Percentiles rank a stretch among this genome's conserved stretches.
These are phyloP conservation scores for Pythium rhizo-oryzae DNA, from an alignment of 352 stramenopile genomes.

Conservation along the genomic window DNA sequence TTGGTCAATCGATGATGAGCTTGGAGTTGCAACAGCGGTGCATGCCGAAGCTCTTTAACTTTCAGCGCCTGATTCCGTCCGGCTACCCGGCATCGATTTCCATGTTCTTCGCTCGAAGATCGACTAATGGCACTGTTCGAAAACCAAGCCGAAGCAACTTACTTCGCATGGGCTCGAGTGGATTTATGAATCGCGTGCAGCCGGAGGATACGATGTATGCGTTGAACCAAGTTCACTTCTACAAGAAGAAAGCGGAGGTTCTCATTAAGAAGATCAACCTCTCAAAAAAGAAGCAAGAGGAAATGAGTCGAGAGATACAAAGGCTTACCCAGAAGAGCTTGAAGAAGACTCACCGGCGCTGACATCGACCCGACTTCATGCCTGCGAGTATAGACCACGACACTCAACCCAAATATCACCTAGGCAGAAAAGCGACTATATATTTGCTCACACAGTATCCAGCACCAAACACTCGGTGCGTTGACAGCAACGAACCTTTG, in stretches of 20 bases:
- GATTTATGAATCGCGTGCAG: conserved; percentile 38
- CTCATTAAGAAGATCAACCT: conserved; percentile 72
- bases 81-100: conserved; percentile 24
- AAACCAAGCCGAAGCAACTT: conserved; percentile 20
- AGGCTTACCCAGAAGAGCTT: conserved; percentile 58
- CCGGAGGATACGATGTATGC: conserved; percentile 55
- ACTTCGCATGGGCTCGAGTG: conserved; percentile 15
- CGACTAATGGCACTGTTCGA: conserved; percentile 2
- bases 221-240: conserved; percentile 69
- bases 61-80: conserved; percentile 43
- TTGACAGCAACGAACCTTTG: background rate
- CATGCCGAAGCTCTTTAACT: conserved; percentile 47
- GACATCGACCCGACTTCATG: background rate
- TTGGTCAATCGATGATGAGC: conserved; percentile 21
- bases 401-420: background rate
- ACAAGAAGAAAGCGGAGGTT: conserved; percentile 56
- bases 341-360: conserved; percentile 36
- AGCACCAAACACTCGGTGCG: background rate
- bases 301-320: conserved; percentile 71
- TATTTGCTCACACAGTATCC: background rate
- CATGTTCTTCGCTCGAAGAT: conserved; percentile 19
- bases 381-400: background rate
- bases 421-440: conserved; percentile 9
- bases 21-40: conserved; percentile 36
- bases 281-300: conserved; percentile 63